These are phyloP conservation scores for Saraca asoca DNA, from an alignment of 331 rosid genomes.

Conservation along the genomic window DNA sequence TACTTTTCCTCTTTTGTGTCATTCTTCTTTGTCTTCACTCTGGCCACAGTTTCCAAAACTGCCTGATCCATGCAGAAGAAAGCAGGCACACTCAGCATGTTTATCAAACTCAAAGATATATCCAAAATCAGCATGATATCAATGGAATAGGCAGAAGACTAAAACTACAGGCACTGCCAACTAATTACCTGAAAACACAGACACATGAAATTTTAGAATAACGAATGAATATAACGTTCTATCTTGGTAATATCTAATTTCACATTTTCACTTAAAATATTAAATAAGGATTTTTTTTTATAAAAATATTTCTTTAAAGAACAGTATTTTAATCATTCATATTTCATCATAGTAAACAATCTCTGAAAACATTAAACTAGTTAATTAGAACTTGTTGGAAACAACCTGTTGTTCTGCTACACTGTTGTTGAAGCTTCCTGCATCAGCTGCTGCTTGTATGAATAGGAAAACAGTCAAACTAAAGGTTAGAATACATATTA, in stretches of 20 bases:
- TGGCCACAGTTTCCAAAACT: constrained; percentile 94
- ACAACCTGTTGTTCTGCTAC: constrained; percentile 97
- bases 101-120: constrained; percentile 15
- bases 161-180: constrained; percentile 26
- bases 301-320: too few relatives aligned
- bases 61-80: constrained; percentile 69
- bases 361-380: constrained; percentile 26
- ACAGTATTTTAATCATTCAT: too few relatives aligned
- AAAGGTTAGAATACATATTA: constrained; percentile 15
- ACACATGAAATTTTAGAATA: background rate
- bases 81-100: constrained; percentile 38
- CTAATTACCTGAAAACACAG: constrained; percentile 26
- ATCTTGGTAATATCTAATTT: background rate
- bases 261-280: constrained; percentile 1
- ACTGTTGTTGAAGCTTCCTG: constrained; percentile 93
- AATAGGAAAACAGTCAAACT: constrained; percentile 23
- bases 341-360: constrained; percentile 8
- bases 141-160: constrained; percentile 1
- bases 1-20: constrained; percentile 97
- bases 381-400: background rate
- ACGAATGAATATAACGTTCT: background rate
- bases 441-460: constrained; percentile 61
- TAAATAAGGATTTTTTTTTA: background rate
- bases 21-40: constrained; percentile 92
- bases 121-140: constrained; percentile 6